phyloP scores from a whole-genome alignment of 1,139 yeast genomes.

The Suhomyces atakaporum region DNA sequence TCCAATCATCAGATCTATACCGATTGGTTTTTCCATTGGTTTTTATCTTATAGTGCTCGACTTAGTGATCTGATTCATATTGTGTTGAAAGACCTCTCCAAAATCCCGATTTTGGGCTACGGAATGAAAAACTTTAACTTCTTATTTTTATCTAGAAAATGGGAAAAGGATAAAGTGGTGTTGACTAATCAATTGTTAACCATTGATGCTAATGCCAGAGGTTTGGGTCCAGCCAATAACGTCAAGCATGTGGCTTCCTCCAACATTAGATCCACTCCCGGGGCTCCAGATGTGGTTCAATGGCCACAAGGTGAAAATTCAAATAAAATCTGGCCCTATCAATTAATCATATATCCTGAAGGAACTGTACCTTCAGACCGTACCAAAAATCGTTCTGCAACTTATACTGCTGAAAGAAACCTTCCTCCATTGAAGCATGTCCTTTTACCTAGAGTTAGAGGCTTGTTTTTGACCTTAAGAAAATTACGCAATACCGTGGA shows the following conservation, averaged over 20 bases:
- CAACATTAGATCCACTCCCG: slow-evolving; percentile 10
- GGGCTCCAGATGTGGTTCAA: slow-evolving; percentile 20
- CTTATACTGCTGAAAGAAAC: slow-evolving; percentile 55
- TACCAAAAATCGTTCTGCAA: slow-evolving; percentile 59
- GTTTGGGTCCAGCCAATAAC: slow-evolving; percentile 55
- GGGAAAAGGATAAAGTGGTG: slow-evolving; percentile 71
- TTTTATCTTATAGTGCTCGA: slow-evolving; percentile 68
- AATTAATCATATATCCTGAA: slow-evolving; percentile 81
- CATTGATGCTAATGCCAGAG: slow-evolving; percentile 56
- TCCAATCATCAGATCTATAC: slow-evolving; percentile 93
- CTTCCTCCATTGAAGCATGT: slow-evolving; percentile 57
- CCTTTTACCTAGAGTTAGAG: slow-evolving; percentile 79
- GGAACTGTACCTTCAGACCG: slow-evolving; percentile 83
- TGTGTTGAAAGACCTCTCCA: slow-evolving; percentile 73
- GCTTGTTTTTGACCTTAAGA: slow-evolving; percentile 67
- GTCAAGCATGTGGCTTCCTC: slow-evolving; percentile 35
- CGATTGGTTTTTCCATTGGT: slow-evolving; percentile 96
- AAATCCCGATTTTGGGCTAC: slow-evolving; percentile 77
- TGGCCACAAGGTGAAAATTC: slow-evolving; percentile 44
- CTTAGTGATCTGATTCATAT: slow-evolving; percentile 67
- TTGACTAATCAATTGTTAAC: slow-evolving; percentile 58
- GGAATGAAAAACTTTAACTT: slow-evolving; percentile 85
- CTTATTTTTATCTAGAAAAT: slow-evolving; percentile 78
- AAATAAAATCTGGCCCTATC: slow-evolving; percentile 45
- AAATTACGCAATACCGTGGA: slow-evolving; percentile 62